phyloP scores from a whole-genome alignment of 345 rosid genomes.

The Capsella bursapastoris region DNA sequence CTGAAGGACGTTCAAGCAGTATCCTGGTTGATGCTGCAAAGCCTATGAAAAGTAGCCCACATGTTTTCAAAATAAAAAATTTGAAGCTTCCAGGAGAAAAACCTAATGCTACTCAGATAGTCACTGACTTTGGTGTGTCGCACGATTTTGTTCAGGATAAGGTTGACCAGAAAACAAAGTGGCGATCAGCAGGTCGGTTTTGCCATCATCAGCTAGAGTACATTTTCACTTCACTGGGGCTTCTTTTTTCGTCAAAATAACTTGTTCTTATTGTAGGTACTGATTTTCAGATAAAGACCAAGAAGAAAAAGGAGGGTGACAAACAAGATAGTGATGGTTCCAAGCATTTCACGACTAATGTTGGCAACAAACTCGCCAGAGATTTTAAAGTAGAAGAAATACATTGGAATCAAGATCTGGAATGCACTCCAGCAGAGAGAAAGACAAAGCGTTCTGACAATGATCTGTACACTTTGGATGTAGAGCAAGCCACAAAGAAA shows the following conservation, averaged over 20 bases:
- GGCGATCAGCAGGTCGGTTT: conserved; percentile 31
- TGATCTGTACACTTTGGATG: conserved; percentile 40
- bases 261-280: conserved; percentile 46
- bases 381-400: conserved; percentile 47
- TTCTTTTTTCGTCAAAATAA: not conserved
- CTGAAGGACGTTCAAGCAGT: conserved; percentile 29
- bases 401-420: conserved; percentile 26
- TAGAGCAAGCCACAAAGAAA: conserved; percentile 48
- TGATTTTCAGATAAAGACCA: conserved; percentile 47
- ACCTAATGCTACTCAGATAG: conserved; percentile 30
- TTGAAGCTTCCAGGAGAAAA: conserved; percentile 20
- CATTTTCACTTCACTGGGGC: conserved; percentile 6
- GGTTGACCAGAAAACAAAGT: conserved; percentile 27
- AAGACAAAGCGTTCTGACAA: conserved; percentile 36
- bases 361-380: conserved; percentile 44
- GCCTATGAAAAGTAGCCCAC: conserved; percentile 43
- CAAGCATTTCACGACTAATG: conserved; percentile 52
- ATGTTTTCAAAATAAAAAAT: conserved; percentile 40
- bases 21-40: conserved; percentile 42
- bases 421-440: conserved; percentile 37
- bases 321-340: conserved; percentile 43
- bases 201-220: conserved; percentile 16
- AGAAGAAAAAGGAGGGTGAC: conserved; percentile 54
- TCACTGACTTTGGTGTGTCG: conserved; percentile 27
- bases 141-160: conserved; percentile 17